Base-by-base conservation (phyloP, 352 stramenopile genomes). In the Phytophthora macrochlamydospora region DNA sequence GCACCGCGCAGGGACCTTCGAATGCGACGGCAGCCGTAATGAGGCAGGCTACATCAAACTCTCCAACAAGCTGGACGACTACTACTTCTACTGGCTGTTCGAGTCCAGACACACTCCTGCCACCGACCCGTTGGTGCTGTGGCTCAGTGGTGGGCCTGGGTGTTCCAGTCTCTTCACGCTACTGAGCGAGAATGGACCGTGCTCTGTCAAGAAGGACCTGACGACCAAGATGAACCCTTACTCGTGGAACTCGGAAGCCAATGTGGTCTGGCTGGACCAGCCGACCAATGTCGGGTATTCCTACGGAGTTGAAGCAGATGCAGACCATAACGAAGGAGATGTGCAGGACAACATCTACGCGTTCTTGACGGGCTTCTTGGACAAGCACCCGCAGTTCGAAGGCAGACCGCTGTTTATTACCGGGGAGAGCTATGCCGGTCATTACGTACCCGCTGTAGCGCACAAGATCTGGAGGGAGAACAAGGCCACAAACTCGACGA, bases 41-140 rank as follows among this genome's bases (percentile, higher is more conserved):
- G 83, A 81, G 59, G 77, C 81, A 13, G 81, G 79, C 4, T 81
- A 87, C 48, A 62, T 90, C 30, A 66, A 67, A 53, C 67, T 90
- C 13, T 56, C 69, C 33, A 70, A 83, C 42, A 79, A 70, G 32
- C 73, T 75, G 44, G 73, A 87, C 51, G 78, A 87, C 37, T 65
- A 82, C 35, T 73, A 76, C 31, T 88, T 91, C 57, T 92, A 92
- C 63, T 90, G 81, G 81, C 79, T 85, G 57, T 79, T 85, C 48
- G 73, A 92, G 67, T 82, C 76, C 12, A 73, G 86, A 38, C 61
- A 65, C 3, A 61, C 73, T 11, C 53, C 66, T 28, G 35, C 28
- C 24, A 73, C 59, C 6, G 82, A 85, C 32, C 82, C 83, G 33
- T 56, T 90, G 2, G 52, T 91, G 28, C 68, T 91, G 2, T 90